Evolutionary conservation across 371 early-diverging fungal genomes (phyloP).

Genomic region (Mucor lusitanicus): DNA sequence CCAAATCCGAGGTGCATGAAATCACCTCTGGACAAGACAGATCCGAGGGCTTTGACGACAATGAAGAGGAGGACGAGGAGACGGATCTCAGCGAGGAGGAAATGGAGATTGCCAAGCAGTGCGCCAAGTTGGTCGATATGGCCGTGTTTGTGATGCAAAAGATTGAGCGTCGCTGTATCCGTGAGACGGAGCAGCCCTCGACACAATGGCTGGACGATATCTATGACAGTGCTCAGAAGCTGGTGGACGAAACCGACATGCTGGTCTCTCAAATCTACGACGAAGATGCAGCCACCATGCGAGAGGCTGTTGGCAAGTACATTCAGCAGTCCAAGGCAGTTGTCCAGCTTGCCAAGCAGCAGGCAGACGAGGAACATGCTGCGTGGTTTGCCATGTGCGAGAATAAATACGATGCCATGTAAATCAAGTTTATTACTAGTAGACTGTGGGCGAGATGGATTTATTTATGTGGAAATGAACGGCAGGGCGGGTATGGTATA

Average conservation of each 20-base stretch:
- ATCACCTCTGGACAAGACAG: slow-evolving; percentile 36
- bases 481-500: not conserved
- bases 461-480: not conserved
- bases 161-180: slow-evolving; percentile 39
- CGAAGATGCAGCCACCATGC: slow-evolving; percentile 32
- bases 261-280: slow-evolving; percentile 49
- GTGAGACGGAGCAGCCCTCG: slow-evolving; percentile 10
- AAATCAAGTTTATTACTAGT: no score
- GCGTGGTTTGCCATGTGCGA: slow-evolving; percentile 46
- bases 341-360: slow-evolving; percentile 31
- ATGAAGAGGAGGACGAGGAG: slow-evolving; percentile 37
- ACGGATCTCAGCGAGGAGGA: slow-evolving; percentile 27
- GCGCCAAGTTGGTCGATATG: slow-evolving; percentile 39
- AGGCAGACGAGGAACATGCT: slow-evolving; percentile 35
- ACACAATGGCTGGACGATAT: slow-evolving; percentile 31
- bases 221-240: slow-evolving; percentile 7
- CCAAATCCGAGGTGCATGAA: slow-evolving; percentile 38
- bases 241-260: slow-evolving; percentile 45
- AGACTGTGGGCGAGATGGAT: no score
- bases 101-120: slow-evolving; percentile 30
- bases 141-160: slow-evolving; percentile 36
- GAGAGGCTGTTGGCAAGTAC: slow-evolving; percentile 18
- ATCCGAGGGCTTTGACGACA: slow-evolving; percentile 44
- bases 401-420: slow-evolving; percentile 32
- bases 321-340: slow-evolving; percentile 22